A percentile compares a stretch with the other conserved stretches of the same genome.
Conservation (phyloP, 108 stramenopile species). For the Cylindrotheca closterium region DNA sequence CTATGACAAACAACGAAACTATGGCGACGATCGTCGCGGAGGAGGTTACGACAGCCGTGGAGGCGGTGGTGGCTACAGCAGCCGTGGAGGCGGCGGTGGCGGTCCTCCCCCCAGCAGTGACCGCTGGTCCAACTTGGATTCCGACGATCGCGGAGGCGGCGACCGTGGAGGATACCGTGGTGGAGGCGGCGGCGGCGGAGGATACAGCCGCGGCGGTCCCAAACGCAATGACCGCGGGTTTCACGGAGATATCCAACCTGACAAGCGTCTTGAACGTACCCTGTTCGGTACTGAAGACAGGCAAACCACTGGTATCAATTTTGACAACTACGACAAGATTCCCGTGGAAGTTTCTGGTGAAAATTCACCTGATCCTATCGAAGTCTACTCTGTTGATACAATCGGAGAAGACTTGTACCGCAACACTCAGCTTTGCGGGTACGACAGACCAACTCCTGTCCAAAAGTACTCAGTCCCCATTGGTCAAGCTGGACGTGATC, state of each 20-base stretch:
- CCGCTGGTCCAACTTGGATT: constrained; percentile 46
- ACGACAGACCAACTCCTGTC: constrained; percentile 96
- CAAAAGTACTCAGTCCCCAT: constrained; percentile 99
- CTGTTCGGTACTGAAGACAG: constrained; percentile 76
- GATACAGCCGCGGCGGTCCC: constrained; percentile 22
- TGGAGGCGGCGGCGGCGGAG: constrained; percentile 36
- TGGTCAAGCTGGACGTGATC: constrained; percentile 82
- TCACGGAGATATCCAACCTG: constrained; percentile 81
- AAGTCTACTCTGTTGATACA: constrained; percentile 78
- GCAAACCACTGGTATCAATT: constrained; percentile 99
- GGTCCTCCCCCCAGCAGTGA: constrained; percentile 47
- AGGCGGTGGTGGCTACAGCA: constrained; percentile 28
- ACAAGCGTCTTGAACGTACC: constrained; percentile 71
- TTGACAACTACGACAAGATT: constrained; percentile 98
- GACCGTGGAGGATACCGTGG: constrained; percentile 33
- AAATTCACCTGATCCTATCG: constrained; percentile 89
- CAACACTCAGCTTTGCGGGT: constrained; percentile 92
- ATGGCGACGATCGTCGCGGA: constrained; percentile 38
- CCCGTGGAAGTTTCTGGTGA: constrained; percentile 92
- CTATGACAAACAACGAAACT: constrained; percentile 29
- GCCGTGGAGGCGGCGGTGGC: constrained; percentile 18
- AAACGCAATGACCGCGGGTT: constrained; percentile 76
- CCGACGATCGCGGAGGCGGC: constrained; percentile 24
- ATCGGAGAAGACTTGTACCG: constrained; percentile 89
- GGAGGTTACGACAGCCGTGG: constrained; percentile 36